Base-by-base conservation (phyloP, 495 filamentous ascomycete species). In the Cercophora newfieldiana region DNA sequence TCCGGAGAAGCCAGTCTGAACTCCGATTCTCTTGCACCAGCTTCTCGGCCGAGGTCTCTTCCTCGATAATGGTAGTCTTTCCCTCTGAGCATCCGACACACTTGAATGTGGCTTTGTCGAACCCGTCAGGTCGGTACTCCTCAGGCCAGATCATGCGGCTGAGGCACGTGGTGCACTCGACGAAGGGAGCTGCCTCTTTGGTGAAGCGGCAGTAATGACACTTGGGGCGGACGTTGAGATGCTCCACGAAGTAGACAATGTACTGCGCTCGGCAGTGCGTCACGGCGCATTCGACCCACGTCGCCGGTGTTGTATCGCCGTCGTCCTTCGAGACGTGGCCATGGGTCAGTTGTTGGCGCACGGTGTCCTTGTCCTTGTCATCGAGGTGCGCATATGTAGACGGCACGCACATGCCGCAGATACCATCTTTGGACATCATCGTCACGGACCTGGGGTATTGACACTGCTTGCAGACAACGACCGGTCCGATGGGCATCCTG, bases 401-500 rank as follows among this genome's bases (percentile, higher is more conserved):
- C 22, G 30, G 24, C 19, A 18, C 67, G 62, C 81, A 83, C 51
- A 75, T 25, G 0, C 81, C 81, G 63, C 81, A 83, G 5, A 73
- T 66, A 0, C 74, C 72, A 26, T 69, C 58, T 0, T 57, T 14
- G 1, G 71, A 72, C 79, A 83, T 83, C 3, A 84, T 69, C 10
- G 79, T 82, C 1, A 83, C 79, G 0, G 80, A 84, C 0, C 82
- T 72, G 1, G 80, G 79, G 47, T 69, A 77, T n/a, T 77, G 49
- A 58, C 80, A 84, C 16, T 30, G 64, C 51, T 71, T 75, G 66
- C 81, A 83, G n/a, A 68, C 65, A 3, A 70, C 72, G 14, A 76
- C 48, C 1, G 79, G 80, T 7, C 81, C 79, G 6, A 82, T 56
- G 1, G 73, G 54, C 0, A 70, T 70, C 30, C 63, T 70, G 26